A percentile compares a stretch with the other conserved stretches of the same genome.
Evolutionary conservation across 1,284 basidiomycete species (phyloP).

Genomic region (Ustilago esculenta): DNA sequence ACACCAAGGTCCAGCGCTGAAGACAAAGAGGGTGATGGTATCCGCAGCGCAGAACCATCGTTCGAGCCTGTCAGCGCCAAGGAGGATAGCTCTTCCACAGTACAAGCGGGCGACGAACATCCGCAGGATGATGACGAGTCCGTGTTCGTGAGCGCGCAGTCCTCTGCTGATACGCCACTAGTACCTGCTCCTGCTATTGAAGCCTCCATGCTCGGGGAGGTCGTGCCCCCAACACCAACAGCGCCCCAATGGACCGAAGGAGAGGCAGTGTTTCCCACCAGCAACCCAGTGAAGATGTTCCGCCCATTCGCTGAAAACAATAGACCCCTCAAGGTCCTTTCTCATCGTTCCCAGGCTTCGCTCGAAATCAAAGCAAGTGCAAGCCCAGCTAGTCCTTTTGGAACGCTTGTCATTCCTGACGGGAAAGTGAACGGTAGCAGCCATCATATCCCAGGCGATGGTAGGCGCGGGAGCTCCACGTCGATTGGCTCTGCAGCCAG

Average conservation of each 20-base stretch:
- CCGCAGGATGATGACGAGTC: neutral
- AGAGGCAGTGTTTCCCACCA: constrained; percentile 16
- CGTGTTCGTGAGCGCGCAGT: neutral
- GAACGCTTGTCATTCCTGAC: constrained; percentile 17
- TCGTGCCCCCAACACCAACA: constrained; percentile 22
- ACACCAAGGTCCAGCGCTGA: constrained; percentile 34
- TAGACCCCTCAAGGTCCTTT: neutral
- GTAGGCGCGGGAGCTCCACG: constrained; percentile 22
- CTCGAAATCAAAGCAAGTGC: neutral
- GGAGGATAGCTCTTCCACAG: neutral
- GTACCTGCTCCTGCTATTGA: constrained; percentile 22
- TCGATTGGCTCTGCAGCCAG: constrained; percentile 33
- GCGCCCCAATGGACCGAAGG: constrained; percentile 5
- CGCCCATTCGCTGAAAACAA: constrained; percentile 6
- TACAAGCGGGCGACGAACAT: neutral
- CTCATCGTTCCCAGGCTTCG: constrained; percentile 6
- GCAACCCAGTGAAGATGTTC: constrained; percentile 15
- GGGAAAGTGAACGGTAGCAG: constrained; percentile 6
- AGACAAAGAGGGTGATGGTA: constrained; percentile 1
- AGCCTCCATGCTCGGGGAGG: neutral
- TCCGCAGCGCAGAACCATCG: neutral
- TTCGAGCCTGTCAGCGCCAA: neutral
- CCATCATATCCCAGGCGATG: neutral
- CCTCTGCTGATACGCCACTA: neutral
- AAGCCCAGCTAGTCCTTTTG: constrained; percentile 18